A percentile compares a stretch with the other conserved stretches of the same genome.
These are phyloP conservation scores for Neoarthrinium moseri DNA, from an alignment of 2,329 filamentous ascomycete species.

Conservation along the genomic window DNA sequence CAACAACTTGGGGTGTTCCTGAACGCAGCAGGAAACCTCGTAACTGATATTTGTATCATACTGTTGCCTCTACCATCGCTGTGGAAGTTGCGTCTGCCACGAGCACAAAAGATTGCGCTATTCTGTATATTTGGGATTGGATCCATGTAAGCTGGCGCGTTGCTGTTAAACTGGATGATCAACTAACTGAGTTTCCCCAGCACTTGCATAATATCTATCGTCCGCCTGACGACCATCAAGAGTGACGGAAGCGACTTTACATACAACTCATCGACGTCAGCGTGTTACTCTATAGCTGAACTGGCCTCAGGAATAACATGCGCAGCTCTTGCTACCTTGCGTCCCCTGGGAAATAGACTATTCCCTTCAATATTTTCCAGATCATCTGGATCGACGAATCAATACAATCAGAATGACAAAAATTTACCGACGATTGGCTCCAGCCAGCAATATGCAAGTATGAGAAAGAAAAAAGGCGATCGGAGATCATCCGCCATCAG, in stretches of 20 bases:
- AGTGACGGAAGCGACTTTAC: constrained; percentile 8
- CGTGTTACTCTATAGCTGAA: constrained; percentile 13
- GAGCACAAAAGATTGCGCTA: constrained; percentile 10
- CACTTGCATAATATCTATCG: constrained; percentile 11
- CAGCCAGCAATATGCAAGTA: no score
- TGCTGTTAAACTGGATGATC: no score
- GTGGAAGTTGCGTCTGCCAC: constrained; percentile 11
- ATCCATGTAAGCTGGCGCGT: constrained; percentile 1
- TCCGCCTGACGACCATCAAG: constrained; percentile 11
- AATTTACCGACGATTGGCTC: neutral
- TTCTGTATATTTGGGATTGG: constrained; percentile 12
- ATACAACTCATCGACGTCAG: constrained; percentile 7
- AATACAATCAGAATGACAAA: neutral
- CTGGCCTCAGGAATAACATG: constrained; percentile 12
- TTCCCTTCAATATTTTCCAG: constrained; percentile 1
- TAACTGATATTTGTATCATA: constrained; percentile 11
- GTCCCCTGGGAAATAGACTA: constrained; percentile 9
- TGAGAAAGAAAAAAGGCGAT: neutral
- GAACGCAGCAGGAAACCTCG: constrained; percentile 11
- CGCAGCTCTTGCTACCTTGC: constrained; percentile 11
- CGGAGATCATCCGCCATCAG: no score
- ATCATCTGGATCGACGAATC: neutral
- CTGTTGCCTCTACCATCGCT: constrained; percentile 10
- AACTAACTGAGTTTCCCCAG: neutral
- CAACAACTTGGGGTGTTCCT: constrained; percentile 9